Percentiles rank a stretch among this genome's conserved stretches.
Conservation (phyloP, 208 protist genomes). For the Tetramitus jugosus region DNA sequence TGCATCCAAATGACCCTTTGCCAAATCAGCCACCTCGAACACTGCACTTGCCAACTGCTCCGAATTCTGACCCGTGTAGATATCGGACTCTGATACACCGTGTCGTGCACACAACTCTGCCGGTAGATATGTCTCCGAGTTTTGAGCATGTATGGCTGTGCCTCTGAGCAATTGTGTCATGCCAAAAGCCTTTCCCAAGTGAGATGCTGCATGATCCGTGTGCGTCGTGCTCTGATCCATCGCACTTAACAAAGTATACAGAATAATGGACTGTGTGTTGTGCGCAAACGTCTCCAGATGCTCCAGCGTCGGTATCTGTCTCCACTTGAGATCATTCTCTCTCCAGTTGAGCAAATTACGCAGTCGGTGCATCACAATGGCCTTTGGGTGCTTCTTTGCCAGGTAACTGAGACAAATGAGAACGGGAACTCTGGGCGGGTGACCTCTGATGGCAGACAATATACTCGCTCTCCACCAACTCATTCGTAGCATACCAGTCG, state of each 20-base stretch:
- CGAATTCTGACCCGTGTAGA: neutral
- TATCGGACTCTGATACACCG: neutral
- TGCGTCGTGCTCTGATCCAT: neutral
- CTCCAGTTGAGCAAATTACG: neutral
- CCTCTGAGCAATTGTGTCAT: neutral
- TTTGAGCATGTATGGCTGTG: neutral
- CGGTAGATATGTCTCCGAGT: neutral
- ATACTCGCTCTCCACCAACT: neutral
- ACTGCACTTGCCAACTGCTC: neutral
- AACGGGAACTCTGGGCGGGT: neutral
- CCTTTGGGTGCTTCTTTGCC: neutral
- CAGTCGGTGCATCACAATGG: neutral
- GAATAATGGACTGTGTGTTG: neutral
- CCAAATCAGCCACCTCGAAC: neutral
- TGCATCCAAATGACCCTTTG: neutral
- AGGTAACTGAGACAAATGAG: neutral
- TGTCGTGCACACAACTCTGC: neutral
- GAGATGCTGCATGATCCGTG: neutral
- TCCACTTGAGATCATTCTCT: neutral
- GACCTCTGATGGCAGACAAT: neutral
- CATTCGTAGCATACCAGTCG: neutral
- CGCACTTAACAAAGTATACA: neutral
- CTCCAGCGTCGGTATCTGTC: neutral
- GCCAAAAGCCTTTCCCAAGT: neutral
- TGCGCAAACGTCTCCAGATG: neutral